Base-by-base conservation (phyloP, 441 rosid genomes). In the Croton setiger region DNA sequence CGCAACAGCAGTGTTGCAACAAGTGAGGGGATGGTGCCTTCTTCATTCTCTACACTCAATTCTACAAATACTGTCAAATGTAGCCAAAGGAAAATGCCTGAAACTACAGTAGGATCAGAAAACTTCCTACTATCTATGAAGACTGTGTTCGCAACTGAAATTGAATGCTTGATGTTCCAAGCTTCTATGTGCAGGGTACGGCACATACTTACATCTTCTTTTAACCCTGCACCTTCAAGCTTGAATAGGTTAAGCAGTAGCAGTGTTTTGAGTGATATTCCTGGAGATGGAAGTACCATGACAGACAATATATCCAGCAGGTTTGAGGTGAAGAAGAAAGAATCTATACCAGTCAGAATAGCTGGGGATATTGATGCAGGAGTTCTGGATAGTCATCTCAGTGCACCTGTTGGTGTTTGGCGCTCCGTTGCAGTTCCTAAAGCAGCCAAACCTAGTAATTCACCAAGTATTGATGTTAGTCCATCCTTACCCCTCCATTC, bases 361-460 rank as follows among this genome's bases (percentile, higher is more conserved):
- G 98, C 98, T 72, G 96, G 98, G 75, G 98, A 90, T 82, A 72
- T 85, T 81, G 98, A 96, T 66, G 92, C 91, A 63, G 96, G 93
- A 73, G 74, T 88, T 74, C 73, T 86, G 71, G 99, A 96, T 78
- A 80, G 97, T 66, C 97, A 88, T 77, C 82, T 76, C 72, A 84
- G 75, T 87, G 90, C 98, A 71, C 93, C 98, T 74, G 91, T 93
- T 80, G 96, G 97, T 67, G 99, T 93, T 72, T 96, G 99, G 99
- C 97, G 99, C 72, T 52, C 98, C 68, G 98, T 90, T 76, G 88
- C 88, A 70, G 89, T 78, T 79, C 88, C 99, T 56, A 96, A 93
- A 84, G 83, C 86, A 74, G 75, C 88, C 73, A 93, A 89, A 82
- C 79, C 90, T 73, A 77, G 79, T 78, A 83, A 73, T 71, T 82